Evolutionary conservation across 345 rosid species (phyloP).

Genomic region (Bruguiera gymnorhiza): DNA sequence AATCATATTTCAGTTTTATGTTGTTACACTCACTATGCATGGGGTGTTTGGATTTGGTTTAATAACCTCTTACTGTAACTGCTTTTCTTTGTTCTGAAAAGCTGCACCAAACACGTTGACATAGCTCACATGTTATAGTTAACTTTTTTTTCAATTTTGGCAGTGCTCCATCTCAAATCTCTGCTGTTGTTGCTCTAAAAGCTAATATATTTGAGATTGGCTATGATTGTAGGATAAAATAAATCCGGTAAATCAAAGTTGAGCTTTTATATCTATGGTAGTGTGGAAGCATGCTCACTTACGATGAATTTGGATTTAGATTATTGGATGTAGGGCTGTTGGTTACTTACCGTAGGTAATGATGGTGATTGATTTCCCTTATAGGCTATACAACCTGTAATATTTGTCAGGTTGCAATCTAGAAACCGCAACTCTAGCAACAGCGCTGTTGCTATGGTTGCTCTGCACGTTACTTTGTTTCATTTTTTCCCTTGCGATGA

Average conservation of each 20-base stretch:
- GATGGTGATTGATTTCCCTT: too few species aligned
- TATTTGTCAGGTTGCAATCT: too few species aligned
- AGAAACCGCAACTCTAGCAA: too few species aligned
- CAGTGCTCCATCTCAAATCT: conserved; percentile 69
- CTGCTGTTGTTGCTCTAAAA: conserved; percentile 51
- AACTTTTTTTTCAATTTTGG: conserved; percentile 12
- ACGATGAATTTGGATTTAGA: too few species aligned
- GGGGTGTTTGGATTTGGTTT: background rate
- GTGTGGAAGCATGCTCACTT: too few species aligned
- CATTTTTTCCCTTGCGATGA: too few species aligned
- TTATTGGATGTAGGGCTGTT: too few species aligned
- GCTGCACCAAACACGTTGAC: too few species aligned
- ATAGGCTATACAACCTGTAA: too few species aligned
- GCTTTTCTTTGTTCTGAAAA: background rate
- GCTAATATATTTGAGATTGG: conserved; percentile 62
- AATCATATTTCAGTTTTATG: conserved; percentile 8
- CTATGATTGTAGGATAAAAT: conserved; percentile 59
- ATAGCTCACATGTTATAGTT: background rate
- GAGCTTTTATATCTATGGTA: background rate
- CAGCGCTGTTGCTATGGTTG: too few species aligned
- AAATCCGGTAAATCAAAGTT: conserved; percentile 9
- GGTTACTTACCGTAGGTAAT: too few species aligned
- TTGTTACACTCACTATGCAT: background rate
- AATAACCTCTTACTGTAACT: background rate
- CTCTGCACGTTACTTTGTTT: too few species aligned